Evolutionary conservation across 1,284 basidiomycete species (phyloP), one percentile per base, ranked within the genome.

Genomic region (Cutaneotrichosporon sp.): DNA sequence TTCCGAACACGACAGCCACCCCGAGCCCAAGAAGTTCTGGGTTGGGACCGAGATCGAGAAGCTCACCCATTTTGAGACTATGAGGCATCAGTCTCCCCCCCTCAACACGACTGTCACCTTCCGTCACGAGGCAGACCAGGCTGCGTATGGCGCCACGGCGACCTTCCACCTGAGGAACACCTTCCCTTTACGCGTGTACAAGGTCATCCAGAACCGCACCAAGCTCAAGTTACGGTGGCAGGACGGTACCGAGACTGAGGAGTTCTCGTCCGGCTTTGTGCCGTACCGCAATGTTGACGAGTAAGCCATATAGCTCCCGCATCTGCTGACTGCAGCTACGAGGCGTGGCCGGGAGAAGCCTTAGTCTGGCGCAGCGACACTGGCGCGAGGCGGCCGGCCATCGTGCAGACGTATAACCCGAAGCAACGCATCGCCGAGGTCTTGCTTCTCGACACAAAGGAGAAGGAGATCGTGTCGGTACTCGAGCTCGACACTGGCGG

Each of bases 201-300:
- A 84, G 25, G 87, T 95, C 50, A 83, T 82, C 46, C 87, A 90
- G 76, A 90, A 89, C 8, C 81, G 84, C 58, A 90, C 90, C 11
- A 82, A 79, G 13, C 82, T 91, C 31, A 83, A 84, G n/a, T 82
- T 97, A 31, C 76, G 94, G 18, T 97, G 94, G 94, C 94, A 97
- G 81, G 88, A 93, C 73, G 92, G 92, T 20, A 82, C 81, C 9
- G 82, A 78, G 60, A 79, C 78, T 7, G 86, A 89, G 70, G 85
- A 83, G 4, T 83, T 79, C 53, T 84, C 91, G 4, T 85, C 81
- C 20, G 83, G 87, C 16, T 81, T 95, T 36, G 87, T 95, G 38
- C 92, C 91, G 0, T 90, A 95, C 72, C 73, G 89, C 52, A 74
- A 79, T 34, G 68, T 82, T 24, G 81, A 83, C 58, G 81, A 82